Evolutionary conservation across 768 basidiomycete genomes (phyloP).

Genomic region (Lactarius deliciosus): DNA sequence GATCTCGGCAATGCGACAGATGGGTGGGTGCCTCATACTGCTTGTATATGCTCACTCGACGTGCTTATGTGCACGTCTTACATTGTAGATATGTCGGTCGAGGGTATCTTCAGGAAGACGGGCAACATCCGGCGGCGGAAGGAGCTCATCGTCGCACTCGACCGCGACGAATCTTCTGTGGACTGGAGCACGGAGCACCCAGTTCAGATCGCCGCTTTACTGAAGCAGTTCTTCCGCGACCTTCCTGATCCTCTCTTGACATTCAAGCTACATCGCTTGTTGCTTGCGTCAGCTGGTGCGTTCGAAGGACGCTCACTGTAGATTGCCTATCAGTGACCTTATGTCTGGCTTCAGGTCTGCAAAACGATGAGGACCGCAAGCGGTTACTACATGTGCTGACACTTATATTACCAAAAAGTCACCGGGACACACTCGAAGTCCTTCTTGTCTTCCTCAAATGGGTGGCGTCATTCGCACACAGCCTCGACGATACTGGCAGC

Average conservation of each 20-base stretch:
- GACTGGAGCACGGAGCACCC: slow-evolving; percentile 94
- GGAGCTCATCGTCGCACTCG: slow-evolving; percentile 88
- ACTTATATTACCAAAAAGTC: slow-evolving; percentile 84
- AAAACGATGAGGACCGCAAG: slow-evolving; percentile 72
- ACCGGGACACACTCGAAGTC: slow-evolving; percentile 97
- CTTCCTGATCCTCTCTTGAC: slow-evolving; percentile 96
- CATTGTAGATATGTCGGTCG: slow-evolving; percentile 89
- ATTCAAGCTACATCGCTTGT: slow-evolving; percentile 86
- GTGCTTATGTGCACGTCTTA: slow-evolving; percentile 5
- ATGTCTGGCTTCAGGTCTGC: slow-evolving; percentile 56
- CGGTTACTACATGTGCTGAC: slow-evolving; percentile 84
- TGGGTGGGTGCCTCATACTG: slow-evolving; percentile 63
- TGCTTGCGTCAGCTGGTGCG: slow-evolving; percentile 87
- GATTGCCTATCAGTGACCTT: slow-evolving; percentile 22
- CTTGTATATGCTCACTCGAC: slow-evolving; percentile 8
- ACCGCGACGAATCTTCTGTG: slow-evolving; percentile 89
- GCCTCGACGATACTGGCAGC: slow-evolving; percentile 95
- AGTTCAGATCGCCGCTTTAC: slow-evolving; percentile 91
- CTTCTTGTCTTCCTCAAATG: slow-evolving; percentile 98
- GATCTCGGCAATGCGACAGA: slow-evolving; percentile 96
- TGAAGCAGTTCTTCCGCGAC: slow-evolving; percentile 97
- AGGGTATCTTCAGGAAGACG: slow-evolving; percentile 98
- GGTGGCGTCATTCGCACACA: slow-evolving; percentile 98
- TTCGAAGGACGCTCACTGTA: slow-evolving; percentile 26
- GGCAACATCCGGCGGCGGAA: slow-evolving; percentile 94